Conservation (phyloP, 2,329 filamentous ascomycete species). For the Rhinocladiella similis region DNA sequence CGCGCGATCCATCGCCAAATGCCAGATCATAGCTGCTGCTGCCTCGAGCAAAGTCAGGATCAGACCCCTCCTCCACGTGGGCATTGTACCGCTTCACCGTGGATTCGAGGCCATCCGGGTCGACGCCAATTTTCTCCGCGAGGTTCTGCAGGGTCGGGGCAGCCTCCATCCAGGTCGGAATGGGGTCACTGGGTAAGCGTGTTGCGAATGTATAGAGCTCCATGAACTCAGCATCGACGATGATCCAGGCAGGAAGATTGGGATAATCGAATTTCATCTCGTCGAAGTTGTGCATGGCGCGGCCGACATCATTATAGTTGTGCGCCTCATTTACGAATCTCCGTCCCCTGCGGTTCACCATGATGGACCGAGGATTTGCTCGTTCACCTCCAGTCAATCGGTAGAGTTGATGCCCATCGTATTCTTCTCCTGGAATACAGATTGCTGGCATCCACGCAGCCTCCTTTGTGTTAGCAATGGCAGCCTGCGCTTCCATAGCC, state of each 20-base stretch:
- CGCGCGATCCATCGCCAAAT: background rate
- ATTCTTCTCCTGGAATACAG: background rate
- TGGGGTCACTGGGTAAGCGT: background rate
- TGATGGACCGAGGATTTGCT: constrained; percentile 35
- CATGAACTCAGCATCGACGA: background rate
- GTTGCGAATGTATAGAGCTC: background rate
- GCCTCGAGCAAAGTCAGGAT: constrained; percentile 2
- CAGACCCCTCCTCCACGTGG: background rate
- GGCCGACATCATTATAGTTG: constrained; percentile 30
- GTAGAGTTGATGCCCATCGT: background rate
- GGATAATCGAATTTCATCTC: constrained; percentile 1
- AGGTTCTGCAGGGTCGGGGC: background rate
- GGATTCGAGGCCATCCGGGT: background rate
- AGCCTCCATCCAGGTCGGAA: no score
- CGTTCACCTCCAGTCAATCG: background rate
- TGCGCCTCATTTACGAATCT: constrained; percentile 39
- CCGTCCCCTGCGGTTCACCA: constrained; percentile 35
- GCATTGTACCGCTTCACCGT: background rate
- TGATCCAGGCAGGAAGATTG: background rate
- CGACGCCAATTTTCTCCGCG: background rate
- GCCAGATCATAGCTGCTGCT: background rate
- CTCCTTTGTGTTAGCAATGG: background rate
- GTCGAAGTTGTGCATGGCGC: background rate
- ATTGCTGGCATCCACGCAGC: background rate
- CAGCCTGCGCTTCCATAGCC: background rate